Percentiles rank a stretch among this genome's conserved stretches.
phyloP scores from a whole-genome alignment of 345 rosid genomes.

The Citrus trifoliata region DNA sequence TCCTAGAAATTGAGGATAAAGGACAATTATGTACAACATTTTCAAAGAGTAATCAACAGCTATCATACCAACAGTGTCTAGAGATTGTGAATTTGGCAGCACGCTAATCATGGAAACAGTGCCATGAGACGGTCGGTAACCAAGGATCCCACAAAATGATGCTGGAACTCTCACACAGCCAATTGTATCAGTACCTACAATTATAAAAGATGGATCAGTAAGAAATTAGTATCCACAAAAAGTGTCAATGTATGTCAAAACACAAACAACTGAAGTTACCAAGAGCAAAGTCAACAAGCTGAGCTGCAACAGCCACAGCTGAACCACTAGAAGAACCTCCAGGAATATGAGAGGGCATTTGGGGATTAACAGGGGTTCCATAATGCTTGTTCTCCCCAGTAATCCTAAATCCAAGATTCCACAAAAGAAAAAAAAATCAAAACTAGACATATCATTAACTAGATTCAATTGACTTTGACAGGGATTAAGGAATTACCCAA shows the following conservation, averaged over 20 bases:
- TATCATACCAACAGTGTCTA: conserved; percentile 75
- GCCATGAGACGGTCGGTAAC: conserved; percentile 91
- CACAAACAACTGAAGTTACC: conserved; percentile 36
- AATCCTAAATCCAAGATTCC: conserved; percentile 36
- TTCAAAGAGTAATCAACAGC: conserved; percentile 1
- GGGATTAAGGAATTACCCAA: conserved; percentile 45
- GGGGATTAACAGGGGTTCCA: conserved; percentile 79
- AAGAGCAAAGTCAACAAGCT: conserved; percentile 81
- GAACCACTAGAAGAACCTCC: conserved; percentile 98
- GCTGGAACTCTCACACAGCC: conserved; percentile 84
- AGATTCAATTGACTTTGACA: not conserved
- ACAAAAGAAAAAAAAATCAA: conserved; percentile 7
- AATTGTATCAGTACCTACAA: conserved; percentile 71
- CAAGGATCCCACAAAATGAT: conserved; percentile 84
- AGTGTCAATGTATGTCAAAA: not conserved
- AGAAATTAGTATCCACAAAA: not conserved
- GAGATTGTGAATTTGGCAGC: conserved; percentile 81
- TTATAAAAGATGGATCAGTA: conserved; percentile 7
- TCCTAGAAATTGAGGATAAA: not conserved
- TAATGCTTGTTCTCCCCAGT: conserved; percentile 81
- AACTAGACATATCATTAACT: not conserved
- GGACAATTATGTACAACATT: not conserved
- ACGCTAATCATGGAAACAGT: conserved; percentile 68
- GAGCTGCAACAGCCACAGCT: conserved; percentile 89
- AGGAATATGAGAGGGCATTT: conserved; percentile 59